phyloP scores from a whole-genome alignment of 805 yeast genomes.

The Myxozyma vanderwaltii region DNA sequence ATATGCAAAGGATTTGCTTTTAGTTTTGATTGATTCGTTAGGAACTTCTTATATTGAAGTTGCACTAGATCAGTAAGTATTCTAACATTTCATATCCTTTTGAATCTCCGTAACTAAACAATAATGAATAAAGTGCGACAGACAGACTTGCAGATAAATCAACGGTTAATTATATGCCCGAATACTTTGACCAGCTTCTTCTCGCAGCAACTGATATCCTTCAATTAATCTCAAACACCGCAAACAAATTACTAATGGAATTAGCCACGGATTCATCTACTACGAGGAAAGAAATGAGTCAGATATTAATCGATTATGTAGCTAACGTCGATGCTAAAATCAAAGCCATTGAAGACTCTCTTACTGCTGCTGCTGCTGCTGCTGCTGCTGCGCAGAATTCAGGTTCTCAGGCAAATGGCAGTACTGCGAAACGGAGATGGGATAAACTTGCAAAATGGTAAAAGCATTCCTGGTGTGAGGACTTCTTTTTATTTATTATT shows the following conservation, averaged over 20 bases:
- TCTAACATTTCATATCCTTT: not conserved
- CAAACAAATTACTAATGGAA: slow-evolving; percentile 19
- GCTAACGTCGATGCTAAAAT: slow-evolving; percentile 13
- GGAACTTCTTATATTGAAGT: slow-evolving; percentile 24
- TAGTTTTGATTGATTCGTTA: slow-evolving; percentile 18
- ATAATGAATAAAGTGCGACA: not conserved
- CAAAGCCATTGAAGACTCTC: slow-evolving; percentile 1
- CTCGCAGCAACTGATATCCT: slow-evolving; percentile 13
- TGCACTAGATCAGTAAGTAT: slow-evolving; percentile 23
- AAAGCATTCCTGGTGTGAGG: too few relatives aligned
- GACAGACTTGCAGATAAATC: slow-evolving; percentile 14
- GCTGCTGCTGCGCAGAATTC: slow-evolving; percentile 2
- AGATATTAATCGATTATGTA: slow-evolving; percentile 13
- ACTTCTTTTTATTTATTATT: not conserved
- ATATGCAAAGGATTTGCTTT: slow-evolving; percentile 19
- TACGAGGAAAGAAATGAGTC: slow-evolving; percentile 21
- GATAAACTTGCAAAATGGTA: slow-evolving; percentile 16
- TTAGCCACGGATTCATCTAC: slow-evolving; percentile 23
- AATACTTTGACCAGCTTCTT: slow-evolving; percentile 6
- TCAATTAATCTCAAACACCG: slow-evolving; percentile 22
- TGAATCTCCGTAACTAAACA: not conserved
- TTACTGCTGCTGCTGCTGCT: too few relatives aligned
- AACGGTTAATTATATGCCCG: not conserved
- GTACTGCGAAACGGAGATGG: slow-evolving; percentile 7
- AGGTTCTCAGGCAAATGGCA: too few relatives aligned